Percentiles rank a stretch among this genome's conserved stretches.
These are phyloP conservation scores for Talaromyces proteolyticus DNA, from an alignment of 495 filamentous ascomycete genomes.

Conservation along the genomic window DNA sequence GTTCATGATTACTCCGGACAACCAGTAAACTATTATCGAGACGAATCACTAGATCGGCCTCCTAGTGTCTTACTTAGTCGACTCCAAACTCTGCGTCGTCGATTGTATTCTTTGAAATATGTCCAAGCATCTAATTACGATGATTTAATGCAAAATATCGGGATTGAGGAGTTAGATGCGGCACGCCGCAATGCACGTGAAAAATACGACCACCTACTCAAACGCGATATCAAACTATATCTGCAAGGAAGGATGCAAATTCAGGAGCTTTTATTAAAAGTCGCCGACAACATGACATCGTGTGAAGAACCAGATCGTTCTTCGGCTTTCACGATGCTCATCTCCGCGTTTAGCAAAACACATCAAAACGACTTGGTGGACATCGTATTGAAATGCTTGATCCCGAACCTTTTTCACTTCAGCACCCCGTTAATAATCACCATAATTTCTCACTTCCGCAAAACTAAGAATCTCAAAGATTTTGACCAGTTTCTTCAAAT, in stretches of 20 bases:
- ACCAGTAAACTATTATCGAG: constrained; percentile 22
- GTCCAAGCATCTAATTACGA: constrained; percentile 12
- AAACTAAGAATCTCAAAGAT: constrained; percentile 35
- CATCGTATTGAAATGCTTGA: constrained; percentile 28
- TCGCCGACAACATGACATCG: constrained; percentile 28
- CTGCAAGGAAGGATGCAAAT: constrained; percentile 23
- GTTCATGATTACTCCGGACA: constrained; percentile 35
- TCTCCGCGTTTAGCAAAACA: constrained; percentile 31
- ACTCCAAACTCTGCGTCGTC: constrained; percentile 16
- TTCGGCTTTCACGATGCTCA: constrained; percentile 22
- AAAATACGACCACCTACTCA: constrained; percentile 24
- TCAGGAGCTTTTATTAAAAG: constrained; percentile 28
- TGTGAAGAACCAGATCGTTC: constrained; percentile 33
- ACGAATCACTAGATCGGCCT: background rate
- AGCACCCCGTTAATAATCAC: constrained; percentile 29
- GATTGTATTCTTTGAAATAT: constrained; percentile 22
- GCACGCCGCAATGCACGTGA: constrained; percentile 2
- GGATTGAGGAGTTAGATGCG: constrained; percentile 2
- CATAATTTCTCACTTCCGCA: constrained; percentile 32
- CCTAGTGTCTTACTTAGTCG: constrained; percentile 2
- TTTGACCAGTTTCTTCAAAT: constrained; percentile 39
- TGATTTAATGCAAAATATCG: constrained; percentile 20
- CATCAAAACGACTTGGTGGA: constrained; percentile 38
- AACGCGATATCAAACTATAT: constrained; percentile 24
- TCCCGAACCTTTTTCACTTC: constrained; percentile 33